Percentiles rank a stretch among this genome's conserved stretches.
Evolutionary conservation across 176 grass and related monocot species (phyloP).

Genomic region (Calamus simplicifolius): DNA sequence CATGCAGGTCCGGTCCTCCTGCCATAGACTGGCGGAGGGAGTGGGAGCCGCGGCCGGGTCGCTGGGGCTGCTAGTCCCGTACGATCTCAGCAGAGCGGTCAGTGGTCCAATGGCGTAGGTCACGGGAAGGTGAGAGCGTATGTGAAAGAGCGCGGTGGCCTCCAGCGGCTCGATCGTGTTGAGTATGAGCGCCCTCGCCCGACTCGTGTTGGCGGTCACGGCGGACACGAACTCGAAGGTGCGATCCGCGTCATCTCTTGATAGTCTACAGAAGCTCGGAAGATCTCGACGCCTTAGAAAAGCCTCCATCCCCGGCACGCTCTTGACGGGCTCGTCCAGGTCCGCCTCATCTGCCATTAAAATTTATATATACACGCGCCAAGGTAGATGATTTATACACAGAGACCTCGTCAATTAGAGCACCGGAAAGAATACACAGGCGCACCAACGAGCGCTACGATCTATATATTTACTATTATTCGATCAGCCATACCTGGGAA

Average conservation of each 20-base stretch:
- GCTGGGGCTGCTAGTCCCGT: too few relatives aligned
- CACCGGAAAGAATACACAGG: too few relatives aligned
- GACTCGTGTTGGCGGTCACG: slow-evolving; percentile 2
- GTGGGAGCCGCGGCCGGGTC: too few relatives aligned
- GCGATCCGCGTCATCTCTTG: not conserved
- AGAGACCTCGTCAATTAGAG: too few relatives aligned
- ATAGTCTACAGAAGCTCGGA: slow-evolving; percentile 1
- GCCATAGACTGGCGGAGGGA: too few relatives aligned
- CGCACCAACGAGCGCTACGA: too few relatives aligned
- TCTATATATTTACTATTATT: too few relatives aligned
- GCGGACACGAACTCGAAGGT: not conserved
- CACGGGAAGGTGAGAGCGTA: not conserved
- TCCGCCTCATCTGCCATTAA: not conserved
- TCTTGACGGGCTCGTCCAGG: slow-evolving; percentile 19
- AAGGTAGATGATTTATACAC: too few relatives aligned
- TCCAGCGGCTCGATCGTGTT: slow-evolving; percentile 5
- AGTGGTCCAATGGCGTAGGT: slow-evolving; percentile 6
- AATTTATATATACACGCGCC: too few relatives aligned
- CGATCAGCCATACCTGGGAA: slow-evolving; percentile 1
- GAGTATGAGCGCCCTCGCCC: slow-evolving; percentile 4
- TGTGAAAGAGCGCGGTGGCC: not conserved
- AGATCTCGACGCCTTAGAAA: slow-evolving; percentile 29
- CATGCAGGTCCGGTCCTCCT: too few relatives aligned
- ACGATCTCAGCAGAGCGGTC: not conserved
- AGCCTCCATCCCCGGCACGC: slow-evolving; percentile 24